These are phyloP conservation scores for Colletotrichum costaricense DNA, from an alignment of 2,329 filamentous ascomycete species.

Conservation along the genomic window DNA sequence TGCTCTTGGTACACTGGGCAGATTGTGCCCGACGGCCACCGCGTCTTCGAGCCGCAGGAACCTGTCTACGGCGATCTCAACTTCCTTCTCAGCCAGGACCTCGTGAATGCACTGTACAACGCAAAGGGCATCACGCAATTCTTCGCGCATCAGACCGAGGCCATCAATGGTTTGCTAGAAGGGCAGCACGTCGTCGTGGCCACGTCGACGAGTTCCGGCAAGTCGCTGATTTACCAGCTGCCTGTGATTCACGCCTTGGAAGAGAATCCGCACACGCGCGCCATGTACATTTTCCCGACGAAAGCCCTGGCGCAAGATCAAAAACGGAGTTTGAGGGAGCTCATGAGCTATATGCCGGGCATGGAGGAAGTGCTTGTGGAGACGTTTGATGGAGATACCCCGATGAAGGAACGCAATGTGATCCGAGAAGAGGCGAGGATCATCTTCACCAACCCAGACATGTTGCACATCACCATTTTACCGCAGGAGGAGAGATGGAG, in stretches of 20 bases:
- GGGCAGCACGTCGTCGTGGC: slow-evolving; percentile 91
- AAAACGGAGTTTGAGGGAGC: slow-evolving; percentile 84
- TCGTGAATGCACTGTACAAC: slow-evolving; percentile 98
- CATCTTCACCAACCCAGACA: slow-evolving; percentile 98
- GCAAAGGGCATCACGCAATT: slow-evolving; percentile 86
- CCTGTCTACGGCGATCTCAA: slow-evolving; percentile 85
- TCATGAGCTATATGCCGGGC: slow-evolving; percentile 83
- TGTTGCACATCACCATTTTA: slow-evolving; percentile 94
- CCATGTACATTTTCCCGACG: slow-evolving; percentile 98
- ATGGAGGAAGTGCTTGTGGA: slow-evolving; percentile 84
- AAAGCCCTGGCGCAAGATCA: slow-evolving; percentile 98
- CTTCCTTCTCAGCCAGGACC: slow-evolving; percentile 86
- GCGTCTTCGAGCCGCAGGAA: slow-evolving; percentile 88
- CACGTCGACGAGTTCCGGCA: slow-evolving; percentile 95
- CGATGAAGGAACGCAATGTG: slow-evolving; percentile 79
- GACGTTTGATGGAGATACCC: slow-evolving; percentile 96
- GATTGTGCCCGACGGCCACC: slow-evolving; percentile 92
- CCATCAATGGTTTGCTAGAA: slow-evolving; percentile 86
- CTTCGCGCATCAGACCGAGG: slow-evolving; percentile 93
- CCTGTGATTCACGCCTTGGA: slow-evolving; percentile 91
- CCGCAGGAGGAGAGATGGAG: slow-evolving; percentile 93
- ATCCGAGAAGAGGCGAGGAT: slow-evolving; percentile 92
- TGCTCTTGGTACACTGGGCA: slow-evolving; percentile 91
- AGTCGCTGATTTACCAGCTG: slow-evolving; percentile 97
- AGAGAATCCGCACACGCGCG: slow-evolving; percentile 78